Conservation (phyloP, 768 basidiomycete genomes). For the Boletus subcaerulescens region DNA sequence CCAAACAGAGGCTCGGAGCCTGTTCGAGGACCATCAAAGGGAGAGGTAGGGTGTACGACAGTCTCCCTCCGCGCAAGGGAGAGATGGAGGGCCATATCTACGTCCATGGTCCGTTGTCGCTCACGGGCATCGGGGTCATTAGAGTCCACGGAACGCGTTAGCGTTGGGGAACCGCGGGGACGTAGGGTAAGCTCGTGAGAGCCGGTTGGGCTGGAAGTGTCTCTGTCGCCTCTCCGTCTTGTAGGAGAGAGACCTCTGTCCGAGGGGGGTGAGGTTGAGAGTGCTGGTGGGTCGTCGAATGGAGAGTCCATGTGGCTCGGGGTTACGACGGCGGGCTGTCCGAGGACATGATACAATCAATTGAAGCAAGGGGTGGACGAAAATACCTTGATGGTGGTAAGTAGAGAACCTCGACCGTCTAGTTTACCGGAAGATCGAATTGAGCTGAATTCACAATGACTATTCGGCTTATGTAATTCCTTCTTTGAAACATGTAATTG, state of each 20-base stretch:
- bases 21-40: constrained; percentile 31
- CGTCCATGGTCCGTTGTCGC: constrained; percentile 91
- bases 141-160: constrained; percentile 59
- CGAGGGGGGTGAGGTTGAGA: constrained; percentile 45
- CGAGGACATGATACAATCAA: background rate
- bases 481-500: too few species aligned
- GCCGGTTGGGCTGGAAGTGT: constrained; percentile 39
- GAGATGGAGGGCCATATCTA: constrained; percentile 85
- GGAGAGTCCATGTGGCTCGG: constrained; percentile 37
- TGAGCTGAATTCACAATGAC: too few species aligned
- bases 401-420: too few species aligned
- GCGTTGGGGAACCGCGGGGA: constrained; percentile 59
- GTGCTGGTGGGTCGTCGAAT: constrained; percentile 28
- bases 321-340: constrained; percentile 1
- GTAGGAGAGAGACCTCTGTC: constrained; percentile 38
- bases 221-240: constrained; percentile 32
- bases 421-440: background rate
- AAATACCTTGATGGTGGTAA: too few species aligned
- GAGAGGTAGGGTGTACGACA: constrained; percentile 37
- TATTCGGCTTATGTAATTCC: too few species aligned
- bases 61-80: constrained; percentile 71
- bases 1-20: constrained; percentile 37
- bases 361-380: background rate
- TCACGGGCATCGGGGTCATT: constrained; percentile 76
- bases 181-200: constrained; percentile 40